These are phyloP conservation scores for Neopestalotiopsis sp. DNA, from an alignment of 2,329 filamentous ascomycete species.

Conservation along the genomic window DNA sequence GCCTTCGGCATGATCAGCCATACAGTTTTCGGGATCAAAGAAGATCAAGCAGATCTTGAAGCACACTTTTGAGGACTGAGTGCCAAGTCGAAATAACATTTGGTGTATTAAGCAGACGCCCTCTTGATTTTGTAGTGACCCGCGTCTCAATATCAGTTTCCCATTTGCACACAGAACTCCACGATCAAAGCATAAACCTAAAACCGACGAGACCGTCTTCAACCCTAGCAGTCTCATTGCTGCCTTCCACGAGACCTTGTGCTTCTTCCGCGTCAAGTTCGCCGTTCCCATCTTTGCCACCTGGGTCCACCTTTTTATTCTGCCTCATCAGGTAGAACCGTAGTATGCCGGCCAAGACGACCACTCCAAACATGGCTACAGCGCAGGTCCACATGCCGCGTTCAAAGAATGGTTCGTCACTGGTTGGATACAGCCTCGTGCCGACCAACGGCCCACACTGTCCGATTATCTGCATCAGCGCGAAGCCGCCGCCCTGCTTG, in stretches of 20 bases:
- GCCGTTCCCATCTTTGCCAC: conserved; percentile 5
- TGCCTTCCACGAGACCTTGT: conserved; percentile 20
- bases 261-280: conserved; percentile 21
- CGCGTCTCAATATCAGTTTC: too few relatives aligned
- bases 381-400: conserved; percentile 68
- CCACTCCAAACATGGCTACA: conserved; percentile 66
- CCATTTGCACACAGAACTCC: neutral
- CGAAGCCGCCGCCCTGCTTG: conserved; percentile 77
- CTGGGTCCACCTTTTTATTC: conserved; percentile 53
- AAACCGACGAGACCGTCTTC: conserved; percentile 8
- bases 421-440: conserved; percentile 67
- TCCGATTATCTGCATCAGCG: conserved; percentile 80
- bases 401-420: conserved; percentile 66
- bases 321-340: conserved; percentile 56
- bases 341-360: conserved; percentile 58
- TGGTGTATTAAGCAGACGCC: too few relatives aligned
- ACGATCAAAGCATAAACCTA: conserved; percentile 22
- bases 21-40: too few relatives aligned
- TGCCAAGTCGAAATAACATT: too few relatives aligned
- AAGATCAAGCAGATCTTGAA: too few relatives aligned
- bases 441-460: conserved; percentile 80
- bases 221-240: neutral
- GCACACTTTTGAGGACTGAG: too few relatives aligned
- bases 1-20: too few relatives aligned
- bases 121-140: neutral